Evolutionary conservation across 768 basidiomycete species (phyloP).

Genomic region (Sporobolomyces pararoseus): DNA sequence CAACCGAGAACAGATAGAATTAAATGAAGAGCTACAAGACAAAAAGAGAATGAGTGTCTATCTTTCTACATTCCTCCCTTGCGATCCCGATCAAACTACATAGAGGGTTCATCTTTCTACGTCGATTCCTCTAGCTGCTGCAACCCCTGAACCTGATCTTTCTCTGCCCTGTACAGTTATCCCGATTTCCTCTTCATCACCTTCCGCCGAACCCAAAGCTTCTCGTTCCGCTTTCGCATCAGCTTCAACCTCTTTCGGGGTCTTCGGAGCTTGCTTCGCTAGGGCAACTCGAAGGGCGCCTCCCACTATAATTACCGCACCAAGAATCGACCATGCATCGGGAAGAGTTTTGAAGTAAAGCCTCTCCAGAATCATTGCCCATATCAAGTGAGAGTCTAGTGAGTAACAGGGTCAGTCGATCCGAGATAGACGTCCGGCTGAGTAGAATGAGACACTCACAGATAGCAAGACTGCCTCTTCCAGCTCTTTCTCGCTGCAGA

Average conservation of each 20-base stretch:
- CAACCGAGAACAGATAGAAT: no score
- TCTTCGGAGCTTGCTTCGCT: slow-evolving; percentile 12
- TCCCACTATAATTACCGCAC: slow-evolving; percentile 57
- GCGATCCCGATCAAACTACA: no score
- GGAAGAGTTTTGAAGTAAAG: slow-evolving; percentile 63
- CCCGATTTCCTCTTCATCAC: background rate
- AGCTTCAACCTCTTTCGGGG: background rate
- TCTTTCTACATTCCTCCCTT: no score
- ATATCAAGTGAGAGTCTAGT: slow-evolving; percentile 34
- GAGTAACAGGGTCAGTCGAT: no score
- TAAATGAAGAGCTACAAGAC: no score
- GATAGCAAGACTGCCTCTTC: slow-evolving; percentile 61
- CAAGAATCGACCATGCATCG: slow-evolving; percentile 60
- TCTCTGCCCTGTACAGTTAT: background rate
- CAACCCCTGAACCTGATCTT: slow-evolving; percentile 13
- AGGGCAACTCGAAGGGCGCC: slow-evolving; percentile 38
- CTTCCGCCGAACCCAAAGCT: background rate
- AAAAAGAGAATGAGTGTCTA: no score
- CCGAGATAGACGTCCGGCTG: background rate
- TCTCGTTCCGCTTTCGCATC: slow-evolving; percentile 1
- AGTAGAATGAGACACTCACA: slow-evolving; percentile 48
- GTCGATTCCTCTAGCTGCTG: slow-evolving; percentile 14
- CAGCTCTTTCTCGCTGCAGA: slow-evolving; percentile 63
- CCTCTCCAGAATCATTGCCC: slow-evolving; percentile 61
- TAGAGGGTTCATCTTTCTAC: slow-evolving; percentile 18